A percentile compares a stretch with the other conserved stretches of the same genome.
Evolutionary conservation across 2,329 filamentous ascomycete genomes (phyloP).

Genomic region (Penicillium janthinellum): DNA sequence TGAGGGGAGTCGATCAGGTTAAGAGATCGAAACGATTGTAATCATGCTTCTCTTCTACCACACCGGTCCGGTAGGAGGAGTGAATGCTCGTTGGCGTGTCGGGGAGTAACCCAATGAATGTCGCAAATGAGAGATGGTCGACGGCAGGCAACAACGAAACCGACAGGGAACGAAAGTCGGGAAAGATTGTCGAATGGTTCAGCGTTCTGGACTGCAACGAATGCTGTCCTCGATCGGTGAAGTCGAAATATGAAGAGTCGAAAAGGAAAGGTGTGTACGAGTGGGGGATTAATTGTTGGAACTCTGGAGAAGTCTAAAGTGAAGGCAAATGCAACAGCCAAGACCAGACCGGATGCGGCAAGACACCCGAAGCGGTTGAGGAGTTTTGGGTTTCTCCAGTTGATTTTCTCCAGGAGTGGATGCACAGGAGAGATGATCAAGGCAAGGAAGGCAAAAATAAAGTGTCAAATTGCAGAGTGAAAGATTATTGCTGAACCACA

Average conservation of each 20-base stretch:
- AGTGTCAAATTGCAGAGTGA: background rate
- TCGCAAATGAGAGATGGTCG: background rate
- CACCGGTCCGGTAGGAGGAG: background rate
- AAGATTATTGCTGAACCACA: background rate
- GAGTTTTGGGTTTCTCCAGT: background rate
- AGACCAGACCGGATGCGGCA: constrained; percentile 10
- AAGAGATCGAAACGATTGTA: background rate
- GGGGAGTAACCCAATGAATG: background rate
- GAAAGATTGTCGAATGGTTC: background rate
- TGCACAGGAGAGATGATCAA: too few relatives aligned
- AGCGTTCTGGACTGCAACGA: background rate
- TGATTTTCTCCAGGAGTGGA: background rate
- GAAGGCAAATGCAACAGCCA: background rate
- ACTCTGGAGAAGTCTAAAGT: background rate
- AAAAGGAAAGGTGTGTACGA: background rate
- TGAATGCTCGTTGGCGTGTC: background rate
- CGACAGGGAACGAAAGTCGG: background rate
- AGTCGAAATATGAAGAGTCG: background rate
- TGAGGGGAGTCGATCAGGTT: background rate
- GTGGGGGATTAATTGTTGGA: background rate
- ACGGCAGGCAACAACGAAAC: background rate
- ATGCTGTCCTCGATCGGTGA: background rate
- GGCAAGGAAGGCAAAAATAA: background rate
- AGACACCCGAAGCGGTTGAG: constrained; percentile 2
- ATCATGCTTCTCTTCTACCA: background rate